These are phyloP conservation scores for Pleurotus citrinopileatus DNA, from an alignment of 768 basidiomycete species.

Conservation along the genomic window DNA sequence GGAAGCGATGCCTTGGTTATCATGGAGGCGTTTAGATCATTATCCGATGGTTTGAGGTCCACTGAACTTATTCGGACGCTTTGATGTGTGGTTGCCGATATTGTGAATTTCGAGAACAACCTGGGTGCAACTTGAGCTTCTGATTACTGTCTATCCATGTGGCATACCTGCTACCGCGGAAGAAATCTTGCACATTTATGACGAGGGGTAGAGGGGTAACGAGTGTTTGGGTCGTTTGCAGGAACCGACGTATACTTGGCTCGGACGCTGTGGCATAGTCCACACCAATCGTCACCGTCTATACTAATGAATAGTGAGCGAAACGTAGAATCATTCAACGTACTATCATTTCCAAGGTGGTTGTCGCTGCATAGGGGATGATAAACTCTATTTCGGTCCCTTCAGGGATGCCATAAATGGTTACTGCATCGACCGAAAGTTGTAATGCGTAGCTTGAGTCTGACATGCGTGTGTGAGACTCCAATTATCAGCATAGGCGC, in stretches of 20 bases:
- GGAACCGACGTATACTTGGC: slow-evolving; percentile 47
- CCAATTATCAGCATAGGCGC: too few species aligned
- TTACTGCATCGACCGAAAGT: slow-evolving; percentile 36
- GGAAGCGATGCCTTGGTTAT: slow-evolving; percentile 47
- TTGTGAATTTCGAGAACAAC: slow-evolving; percentile 86
- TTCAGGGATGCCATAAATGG: slow-evolving; percentile 44
- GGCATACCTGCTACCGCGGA: slow-evolving; percentile 74
- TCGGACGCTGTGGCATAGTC: slow-evolving; percentile 64
- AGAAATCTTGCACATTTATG: slow-evolving; percentile 96
- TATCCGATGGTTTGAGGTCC: slow-evolving; percentile 43
- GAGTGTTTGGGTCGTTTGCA: slow-evolving; percentile 54
- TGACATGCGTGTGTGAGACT: not conserved
- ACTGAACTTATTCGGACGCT: slow-evolving; percentile 73
- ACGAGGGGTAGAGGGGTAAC: slow-evolving; percentile 77
- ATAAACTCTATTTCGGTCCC: slow-evolving; percentile 45
- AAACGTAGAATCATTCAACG: slow-evolving; percentile 18
- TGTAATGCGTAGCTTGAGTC: not conserved
- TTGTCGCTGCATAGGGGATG: slow-evolving; percentile 67
- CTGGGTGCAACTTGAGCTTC: too few species aligned
- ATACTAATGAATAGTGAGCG: slow-evolving; percentile 1
- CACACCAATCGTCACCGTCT: slow-evolving; percentile 70
- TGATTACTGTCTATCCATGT: not conserved
- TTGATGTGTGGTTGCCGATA: slow-evolving; percentile 78
- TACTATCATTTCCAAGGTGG: slow-evolving; percentile 61
- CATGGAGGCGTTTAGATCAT: slow-evolving; percentile 44